Conservation (phyloP, 495 filamentous ascomycete species). For the Podospora conica region DNA sequence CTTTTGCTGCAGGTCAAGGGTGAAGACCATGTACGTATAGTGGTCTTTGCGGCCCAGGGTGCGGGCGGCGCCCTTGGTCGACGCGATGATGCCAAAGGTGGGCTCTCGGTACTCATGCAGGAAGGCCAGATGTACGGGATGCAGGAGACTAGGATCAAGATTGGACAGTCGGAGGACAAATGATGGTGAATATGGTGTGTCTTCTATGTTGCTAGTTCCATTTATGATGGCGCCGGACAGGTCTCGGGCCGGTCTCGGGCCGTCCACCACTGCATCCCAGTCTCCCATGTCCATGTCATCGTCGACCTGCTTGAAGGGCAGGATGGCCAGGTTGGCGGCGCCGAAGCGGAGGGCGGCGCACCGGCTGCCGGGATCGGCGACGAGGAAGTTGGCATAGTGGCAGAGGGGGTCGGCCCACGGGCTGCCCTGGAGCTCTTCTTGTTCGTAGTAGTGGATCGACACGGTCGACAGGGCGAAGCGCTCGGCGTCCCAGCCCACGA, state of each 20-base stretch:
- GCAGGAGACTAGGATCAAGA: conserved; percentile 77
- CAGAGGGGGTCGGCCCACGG: conserved; percentile 69
- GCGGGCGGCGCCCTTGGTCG: conserved; percentile 60
- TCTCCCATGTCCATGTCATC: conserved; percentile 84
- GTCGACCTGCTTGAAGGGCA: conserved; percentile 88
- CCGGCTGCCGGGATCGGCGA: conserved; percentile 83
- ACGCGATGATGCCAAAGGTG: conserved; percentile 89
- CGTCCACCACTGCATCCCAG: conserved; percentile 74
- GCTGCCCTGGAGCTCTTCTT: conserved; percentile 71
- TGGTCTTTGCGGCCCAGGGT: conserved; percentile 80
- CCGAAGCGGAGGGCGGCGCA: conserved; percentile 94
- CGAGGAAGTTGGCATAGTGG: conserved; percentile 68
- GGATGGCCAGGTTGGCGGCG: conserved; percentile 76
- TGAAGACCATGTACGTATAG: conserved; percentile 86
- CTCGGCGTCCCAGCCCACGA: conserved; percentile 92
- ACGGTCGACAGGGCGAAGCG: conserved; percentile 70
- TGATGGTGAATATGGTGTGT: conserved; percentile 80
- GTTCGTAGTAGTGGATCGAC: conserved; percentile 96
- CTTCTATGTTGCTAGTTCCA: conserved; percentile 48
- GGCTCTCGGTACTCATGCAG: conserved; percentile 96
- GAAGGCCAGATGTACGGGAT: conserved; percentile 88
- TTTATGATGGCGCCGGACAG: conserved; percentile 42
- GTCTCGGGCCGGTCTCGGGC: conserved; percentile 43
- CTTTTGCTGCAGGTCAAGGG: conserved; percentile 85
- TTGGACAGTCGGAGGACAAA: conserved; percentile 82